phyloP scores from a whole-genome alignment of 345 rosid genomes.

The Syzygium aromaticum region DNA sequence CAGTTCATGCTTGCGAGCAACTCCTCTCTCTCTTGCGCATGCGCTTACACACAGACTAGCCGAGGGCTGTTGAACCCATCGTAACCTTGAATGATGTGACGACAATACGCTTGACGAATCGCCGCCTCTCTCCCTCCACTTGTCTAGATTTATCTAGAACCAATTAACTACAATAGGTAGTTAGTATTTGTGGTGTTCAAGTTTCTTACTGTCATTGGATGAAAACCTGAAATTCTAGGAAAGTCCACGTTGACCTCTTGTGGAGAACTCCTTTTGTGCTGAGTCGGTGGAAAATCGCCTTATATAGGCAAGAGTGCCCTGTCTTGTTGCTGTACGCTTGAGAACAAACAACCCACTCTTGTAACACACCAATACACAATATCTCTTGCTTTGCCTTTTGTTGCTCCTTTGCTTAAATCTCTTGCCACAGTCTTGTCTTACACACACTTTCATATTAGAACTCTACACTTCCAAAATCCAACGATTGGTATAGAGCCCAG shows the following conservation, averaged over 20 bases:
- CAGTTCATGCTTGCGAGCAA: too few relatives aligned
- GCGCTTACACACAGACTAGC: too few relatives aligned
- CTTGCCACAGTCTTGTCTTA: neutral
- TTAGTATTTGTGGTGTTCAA: neutral
- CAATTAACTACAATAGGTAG: neutral
- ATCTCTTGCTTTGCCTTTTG: neutral
- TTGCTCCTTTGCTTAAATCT: neutral
- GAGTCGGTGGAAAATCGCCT: neutral
- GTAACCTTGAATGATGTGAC: too few relatives aligned
- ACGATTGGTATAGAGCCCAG: too few relatives aligned
- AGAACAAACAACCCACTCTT: neutral
- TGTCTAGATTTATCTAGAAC: neutral
- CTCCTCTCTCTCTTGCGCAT: too few relatives aligned
- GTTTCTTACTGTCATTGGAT: neutral
- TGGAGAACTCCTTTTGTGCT: neutral
- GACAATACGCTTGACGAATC: too few relatives aligned
- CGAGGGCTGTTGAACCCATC: too few relatives aligned
- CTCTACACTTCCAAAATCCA: neutral
- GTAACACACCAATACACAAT: neutral
- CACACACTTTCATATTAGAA: neutral
- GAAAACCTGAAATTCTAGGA: neutral
- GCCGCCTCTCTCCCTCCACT: neutral
- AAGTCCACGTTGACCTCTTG: neutral
- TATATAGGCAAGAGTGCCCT: neutral
- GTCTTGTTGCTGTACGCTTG: neutral